Evolutionary conservation across 208 protist genomes (phyloP).

Genomic region (Kentomonas sorsogonicus): DNA sequence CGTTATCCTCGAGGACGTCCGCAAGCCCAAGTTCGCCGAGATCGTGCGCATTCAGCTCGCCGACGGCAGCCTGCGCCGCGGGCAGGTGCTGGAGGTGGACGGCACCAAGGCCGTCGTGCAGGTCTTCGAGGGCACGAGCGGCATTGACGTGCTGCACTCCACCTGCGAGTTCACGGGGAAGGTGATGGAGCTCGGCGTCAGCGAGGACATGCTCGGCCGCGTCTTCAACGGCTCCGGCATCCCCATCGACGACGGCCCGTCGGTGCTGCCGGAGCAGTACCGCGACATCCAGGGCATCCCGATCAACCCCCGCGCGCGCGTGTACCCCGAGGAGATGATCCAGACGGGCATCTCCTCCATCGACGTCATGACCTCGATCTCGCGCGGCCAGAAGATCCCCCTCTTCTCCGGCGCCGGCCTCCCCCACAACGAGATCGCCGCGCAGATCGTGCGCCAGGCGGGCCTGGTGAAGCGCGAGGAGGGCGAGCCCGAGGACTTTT

Average conservation of each 20-base stretch:
- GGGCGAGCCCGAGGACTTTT: constrained; percentile 96
- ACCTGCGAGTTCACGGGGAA: constrained; percentile 99
- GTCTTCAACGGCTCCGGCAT: constrained; percentile 99
- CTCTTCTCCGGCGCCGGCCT: constrained; percentile 99
- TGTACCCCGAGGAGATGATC: constrained; percentile 99
- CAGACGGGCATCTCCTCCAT: constrained; percentile 99
- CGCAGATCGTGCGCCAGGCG: constrained; percentile 99
- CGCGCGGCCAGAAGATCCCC: constrained; percentile 99
- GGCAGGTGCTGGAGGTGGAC: constrained; percentile 98
- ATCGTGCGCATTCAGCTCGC: constrained; percentile 99
- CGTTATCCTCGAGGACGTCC: constrained; percentile 99
- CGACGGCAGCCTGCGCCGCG: constrained; percentile 93
- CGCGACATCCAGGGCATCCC: constrained; percentile 99
- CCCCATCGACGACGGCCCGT: constrained; percentile 98
- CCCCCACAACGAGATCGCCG: constrained; percentile 99
- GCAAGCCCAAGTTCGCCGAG: constrained; percentile 98
- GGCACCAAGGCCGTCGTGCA: constrained; percentile 99
- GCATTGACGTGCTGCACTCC: constrained; percentile 96
- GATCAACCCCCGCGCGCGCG: constrained; percentile 98
- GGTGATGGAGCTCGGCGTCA: constrained; percentile 98
- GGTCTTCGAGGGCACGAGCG: constrained; percentile 99
- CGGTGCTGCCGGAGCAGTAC: constrained; percentile 98
- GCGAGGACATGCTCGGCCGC: constrained; percentile 99
- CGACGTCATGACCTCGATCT: constrained; percentile 99
- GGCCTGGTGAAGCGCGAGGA: constrained; percentile 95